Evolutionary conservation across 306 rosid genomes (phyloP).

Genomic region (Biancaea sappan): DNA sequence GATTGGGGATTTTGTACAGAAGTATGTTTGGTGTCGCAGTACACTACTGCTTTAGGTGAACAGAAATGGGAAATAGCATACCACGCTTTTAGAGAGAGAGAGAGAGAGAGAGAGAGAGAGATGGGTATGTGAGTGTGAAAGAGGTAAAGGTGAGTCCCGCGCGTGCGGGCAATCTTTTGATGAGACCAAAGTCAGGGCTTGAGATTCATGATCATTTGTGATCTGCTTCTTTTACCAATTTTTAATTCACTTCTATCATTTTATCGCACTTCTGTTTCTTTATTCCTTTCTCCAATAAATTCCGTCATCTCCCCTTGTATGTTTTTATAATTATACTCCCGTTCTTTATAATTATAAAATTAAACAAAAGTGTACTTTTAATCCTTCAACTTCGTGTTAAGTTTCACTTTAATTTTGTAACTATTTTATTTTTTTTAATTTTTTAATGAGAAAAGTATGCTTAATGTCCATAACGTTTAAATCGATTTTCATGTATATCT

Average conservation of each 20-base stretch:
- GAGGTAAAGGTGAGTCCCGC: constrained; percentile 36
- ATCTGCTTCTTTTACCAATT: not conserved
- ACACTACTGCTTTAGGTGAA: not conserved
- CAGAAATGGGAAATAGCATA: not conserved
- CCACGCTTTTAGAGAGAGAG: not conserved
- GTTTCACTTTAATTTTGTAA: too few relatives aligned
- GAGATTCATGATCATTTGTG: constrained; percentile 7
- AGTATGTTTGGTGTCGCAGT: not conserved
- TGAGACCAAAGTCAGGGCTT: constrained; percentile 28
- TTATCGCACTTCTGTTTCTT: not conserved
- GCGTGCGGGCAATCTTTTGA: constrained; percentile 67
- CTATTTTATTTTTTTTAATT: too few relatives aligned
- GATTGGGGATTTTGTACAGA: not conserved
- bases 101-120: not conserved
- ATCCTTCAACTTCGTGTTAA: too few relatives aligned
- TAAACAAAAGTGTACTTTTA: too few relatives aligned
- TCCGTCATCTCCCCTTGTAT: too few relatives aligned
- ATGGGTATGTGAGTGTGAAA: not conserved
- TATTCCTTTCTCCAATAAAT: too few relatives aligned
- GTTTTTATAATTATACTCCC: too few relatives aligned
- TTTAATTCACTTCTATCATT: not conserved
- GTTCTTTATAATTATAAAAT: too few relatives aligned
- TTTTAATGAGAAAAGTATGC: too few relatives aligned
- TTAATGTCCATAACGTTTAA: too few relatives aligned
- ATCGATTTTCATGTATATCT: too few relatives aligned